Conservation (phyloP, 1,284 basidiomycete genomes). For the Tetrapyrgos nigripes region DNA sequence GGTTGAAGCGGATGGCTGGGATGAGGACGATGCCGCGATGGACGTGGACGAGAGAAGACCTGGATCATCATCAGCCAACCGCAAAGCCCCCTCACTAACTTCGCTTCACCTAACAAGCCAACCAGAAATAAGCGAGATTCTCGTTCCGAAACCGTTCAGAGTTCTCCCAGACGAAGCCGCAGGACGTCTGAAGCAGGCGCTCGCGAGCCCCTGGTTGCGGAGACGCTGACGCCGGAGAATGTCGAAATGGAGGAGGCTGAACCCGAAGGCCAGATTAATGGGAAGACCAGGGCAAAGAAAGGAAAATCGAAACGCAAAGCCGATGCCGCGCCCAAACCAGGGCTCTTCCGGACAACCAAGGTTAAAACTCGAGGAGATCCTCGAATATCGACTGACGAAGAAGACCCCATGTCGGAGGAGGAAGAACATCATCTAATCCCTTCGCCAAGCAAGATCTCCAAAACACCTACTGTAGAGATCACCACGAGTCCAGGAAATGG, state of each 20-base stretch:
- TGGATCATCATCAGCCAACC: background rate
- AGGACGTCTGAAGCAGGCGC: background rate
- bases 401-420: background rate
- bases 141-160: background rate
- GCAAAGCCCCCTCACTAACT: background rate
- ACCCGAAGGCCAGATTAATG: constrained; percentile 8
- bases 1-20: constrained; percentile 23
- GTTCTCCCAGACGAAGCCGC: background rate
- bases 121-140: background rate
- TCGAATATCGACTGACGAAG: background rate
- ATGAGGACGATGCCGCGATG: constrained; percentile 12
- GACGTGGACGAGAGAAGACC: constrained; percentile 6
- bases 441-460: background rate
- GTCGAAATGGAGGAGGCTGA: background rate
- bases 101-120: background rate
- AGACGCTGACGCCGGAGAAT: background rate
- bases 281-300: background rate
- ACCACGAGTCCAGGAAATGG: background rate
- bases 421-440: background rate
- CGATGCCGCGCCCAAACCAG: background rate
- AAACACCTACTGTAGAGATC: background rate
- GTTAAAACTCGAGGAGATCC: background rate
- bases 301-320: constrained; percentile 12
- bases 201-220: background rate
- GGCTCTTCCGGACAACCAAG: background rate